Evolutionary conservation across 768 basidiomycete genomes (phyloP).

Genomic region (Lentinula lateritia): DNA sequence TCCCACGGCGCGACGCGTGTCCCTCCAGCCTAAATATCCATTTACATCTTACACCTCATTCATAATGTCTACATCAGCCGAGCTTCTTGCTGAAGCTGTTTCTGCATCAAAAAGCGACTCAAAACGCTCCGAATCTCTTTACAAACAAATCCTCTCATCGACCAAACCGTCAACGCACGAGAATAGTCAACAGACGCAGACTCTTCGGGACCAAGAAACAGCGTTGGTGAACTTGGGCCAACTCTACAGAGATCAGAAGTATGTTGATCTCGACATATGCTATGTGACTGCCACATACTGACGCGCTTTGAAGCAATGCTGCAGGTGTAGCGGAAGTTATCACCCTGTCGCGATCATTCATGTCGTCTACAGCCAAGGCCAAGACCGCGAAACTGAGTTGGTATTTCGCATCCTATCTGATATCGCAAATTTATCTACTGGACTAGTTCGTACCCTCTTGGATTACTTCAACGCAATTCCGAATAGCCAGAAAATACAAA

Average conservation of each 20-base stretch:
- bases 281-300: background rate
- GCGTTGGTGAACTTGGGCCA: conserved; percentile 84
- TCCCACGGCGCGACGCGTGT: conserved; percentile 9
- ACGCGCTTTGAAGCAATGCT: conserved; percentile 56
- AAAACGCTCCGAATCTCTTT: conserved; percentile 11
- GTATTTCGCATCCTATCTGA: background rate
- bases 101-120: conserved; percentile 4
- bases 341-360: conserved; percentile 56
- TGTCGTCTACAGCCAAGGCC: conserved; percentile 73
- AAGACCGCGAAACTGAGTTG: conserved; percentile 76
- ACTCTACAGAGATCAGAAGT: conserved; percentile 85
- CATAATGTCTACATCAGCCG: conserved; percentile 8
- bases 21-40: background rate
- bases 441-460: conserved; percentile 84
- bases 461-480: conserved; percentile 83
- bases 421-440: background rate
- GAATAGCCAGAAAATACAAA: conserved; percentile 68
- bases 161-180: conserved; percentile 4
- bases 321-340: conserved; percentile 74
- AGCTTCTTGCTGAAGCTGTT: conserved; percentile 9
- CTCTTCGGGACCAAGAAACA: conserved; percentile 73
- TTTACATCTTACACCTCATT: background rate
- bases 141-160: conserved; percentile 12
- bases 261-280: conserved; percentile 17
- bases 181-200: conserved; percentile 37